Evolutionary conservation across 2,329 filamentous ascomycete genomes (phyloP).

Genomic region (Sporothrix luriei): DNA sequence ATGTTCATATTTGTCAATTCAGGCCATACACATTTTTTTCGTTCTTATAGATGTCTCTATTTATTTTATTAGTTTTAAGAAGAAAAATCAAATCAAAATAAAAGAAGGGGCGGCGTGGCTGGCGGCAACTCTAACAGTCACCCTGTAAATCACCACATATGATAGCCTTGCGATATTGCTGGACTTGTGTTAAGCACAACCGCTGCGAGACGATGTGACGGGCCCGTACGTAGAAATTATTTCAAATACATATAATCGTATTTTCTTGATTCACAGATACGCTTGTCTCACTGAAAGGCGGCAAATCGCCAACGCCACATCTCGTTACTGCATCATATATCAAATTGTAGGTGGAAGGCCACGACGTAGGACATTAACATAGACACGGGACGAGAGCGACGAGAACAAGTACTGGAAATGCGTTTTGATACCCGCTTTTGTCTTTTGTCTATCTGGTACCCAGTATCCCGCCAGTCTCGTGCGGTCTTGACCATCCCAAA

Average conservation of each 20-base stretch:
- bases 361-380: not conserved
- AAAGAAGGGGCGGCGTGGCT: not conserved
- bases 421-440: not conserved
- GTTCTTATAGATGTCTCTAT: not conserved
- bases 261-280: not conserved
- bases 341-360: not conserved
- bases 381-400: not conserved
- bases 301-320: too few species aligned
- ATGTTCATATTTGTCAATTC: not conserved
- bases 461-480: constrained; percentile 28
- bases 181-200: not conserved
- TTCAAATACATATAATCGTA: too few species aligned
- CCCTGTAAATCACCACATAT: not conserved
- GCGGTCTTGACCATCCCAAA: not conserved
- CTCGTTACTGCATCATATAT: not conserved
- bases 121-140: not conserved
- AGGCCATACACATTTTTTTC: not conserved
- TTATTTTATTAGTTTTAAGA: not conserved
- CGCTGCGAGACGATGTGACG: not conserved
- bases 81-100: too few species aligned
- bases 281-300: too few species aligned
- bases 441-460: constrained; percentile 33
- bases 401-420: constrained; percentile 5
- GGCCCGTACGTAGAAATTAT: too few species aligned
- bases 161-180: not conserved